Base-by-base conservation (phyloP, 352 stramenopile species). In the Globisporangium polare region DNA sequence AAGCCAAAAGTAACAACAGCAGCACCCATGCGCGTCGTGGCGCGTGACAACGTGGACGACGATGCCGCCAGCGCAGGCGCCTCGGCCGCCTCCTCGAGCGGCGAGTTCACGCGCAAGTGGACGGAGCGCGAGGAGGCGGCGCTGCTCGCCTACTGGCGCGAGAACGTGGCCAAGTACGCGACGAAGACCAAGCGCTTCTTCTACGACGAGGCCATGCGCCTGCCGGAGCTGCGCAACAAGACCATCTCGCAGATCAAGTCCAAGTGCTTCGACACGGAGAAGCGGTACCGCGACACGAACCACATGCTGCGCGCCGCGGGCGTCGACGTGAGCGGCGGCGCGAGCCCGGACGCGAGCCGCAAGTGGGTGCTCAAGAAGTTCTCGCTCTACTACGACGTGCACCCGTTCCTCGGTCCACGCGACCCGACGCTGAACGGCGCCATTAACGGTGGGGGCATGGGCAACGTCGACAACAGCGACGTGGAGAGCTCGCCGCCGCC, bases 231-330 rank as follows among this genome's bases (percentile, higher is more conserved):
- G 55, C 39, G 33, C n/a, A 42, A 49, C 56, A 68, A 68, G 56
- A 60, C 39, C 9, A 17, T 43, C 8, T 41, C 27, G 29, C 62
- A 68, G 56, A 64, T 68, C 55, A 59, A 64, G 35, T 68, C 62
- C 46, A 68, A 68, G 49, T 68, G 55, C 56, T 65, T 54, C 39
- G 62, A 68, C 41, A 60, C 55, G 13, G 62, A 68, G 62, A 63
- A 64, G 47, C 62, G 62, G n/a, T 68, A 68, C 29, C 47, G 39
- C 12, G 47, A 68, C 27, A 65, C 33, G 13, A 53, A 46, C 13
- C 39, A 60, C 26, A 45, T 54, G 55, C 24, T 68, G 22, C 41
- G 49, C 47, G 29, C 56, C 10, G 49, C 57, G 15, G 33, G 57
- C 18, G 27, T 63, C 5, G 57, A 29, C 13, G 43, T 47, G 20